Percentiles rank a stretch among this genome's conserved stretches.
These are phyloP conservation scores for Rhodotorula babjevae DNA, from an alignment of 768 basidiomycete genomes.

Conservation along the genomic window DNA sequence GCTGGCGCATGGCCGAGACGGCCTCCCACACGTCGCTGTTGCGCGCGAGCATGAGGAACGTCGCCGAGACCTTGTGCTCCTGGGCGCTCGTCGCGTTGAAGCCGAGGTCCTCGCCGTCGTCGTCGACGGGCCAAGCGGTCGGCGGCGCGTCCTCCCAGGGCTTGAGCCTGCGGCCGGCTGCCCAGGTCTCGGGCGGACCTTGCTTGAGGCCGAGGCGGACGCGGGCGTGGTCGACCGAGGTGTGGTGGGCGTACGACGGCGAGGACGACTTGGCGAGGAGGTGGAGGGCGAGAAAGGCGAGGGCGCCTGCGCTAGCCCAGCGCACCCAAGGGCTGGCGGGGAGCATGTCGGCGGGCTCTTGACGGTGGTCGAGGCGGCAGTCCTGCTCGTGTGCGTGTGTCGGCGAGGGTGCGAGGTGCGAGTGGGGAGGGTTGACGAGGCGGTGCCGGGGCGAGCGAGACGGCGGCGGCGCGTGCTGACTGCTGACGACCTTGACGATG, in stretches of 20 bases:
- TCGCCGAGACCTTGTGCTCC: constrained; percentile 5
- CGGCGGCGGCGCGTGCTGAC: no score
- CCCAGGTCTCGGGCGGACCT: constrained; percentile 5
- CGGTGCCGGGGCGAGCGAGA: no score
- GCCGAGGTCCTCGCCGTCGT: not conserved
- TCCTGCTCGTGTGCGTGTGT: no score
- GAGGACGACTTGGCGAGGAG: constrained; percentile 5
- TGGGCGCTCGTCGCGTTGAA: not conserved
- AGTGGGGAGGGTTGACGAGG: no score
- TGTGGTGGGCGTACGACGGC: not conserved
- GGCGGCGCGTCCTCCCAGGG: not conserved
- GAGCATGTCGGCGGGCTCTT: not conserved
- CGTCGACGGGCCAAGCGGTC: not conserved
- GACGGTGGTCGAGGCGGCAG: no score
- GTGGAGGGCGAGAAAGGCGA: constrained; percentile 6
- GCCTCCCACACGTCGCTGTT: constrained; percentile 22
- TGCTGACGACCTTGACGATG: no score
- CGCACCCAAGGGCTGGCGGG: not conserved
- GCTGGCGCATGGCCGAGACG: constrained; percentile 5
- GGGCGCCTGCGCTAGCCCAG: not conserved
- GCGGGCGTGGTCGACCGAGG: constrained; percentile 8
- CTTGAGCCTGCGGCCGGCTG: not conserved
- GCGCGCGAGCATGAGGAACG: constrained; percentile 26
- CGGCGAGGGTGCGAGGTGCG: no score
- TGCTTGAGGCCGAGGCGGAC: constrained; percentile 4